Base-by-base conservation (phyloP, 306 rosid species). In the Rosa multiflora region DNA sequence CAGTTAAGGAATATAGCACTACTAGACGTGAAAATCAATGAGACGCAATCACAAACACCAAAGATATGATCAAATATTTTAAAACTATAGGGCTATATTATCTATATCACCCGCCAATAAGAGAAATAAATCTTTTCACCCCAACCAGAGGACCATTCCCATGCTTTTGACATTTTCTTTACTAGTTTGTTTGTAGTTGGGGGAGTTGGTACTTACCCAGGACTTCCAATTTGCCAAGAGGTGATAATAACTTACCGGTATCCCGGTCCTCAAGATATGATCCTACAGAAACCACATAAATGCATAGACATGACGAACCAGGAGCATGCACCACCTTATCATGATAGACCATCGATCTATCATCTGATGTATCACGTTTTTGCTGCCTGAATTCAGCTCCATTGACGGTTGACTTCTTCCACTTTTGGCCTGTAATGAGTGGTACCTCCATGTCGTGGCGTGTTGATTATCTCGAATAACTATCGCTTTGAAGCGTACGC, bases 341-440 rank as follows among this genome's bases (percentile, higher is more conserved):
- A 32, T 13, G 37, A 62, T 64, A 59, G 37, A 23, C n/a, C 23
- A 67, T 37, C 4, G 43, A 68, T 68, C 29, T 15, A 42, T 40
- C 72, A 35, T 66, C 46, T 68, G 49, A 42, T 68, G 14, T 40
- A 68, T 10, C 71, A 35, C 10, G n/a, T 40, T 40, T 42, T 42
- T 5, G 73, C 8, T 10, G 35, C 32, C 52, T 42, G 35, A 68
- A 68, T 68, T 42, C 73, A 42, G 32, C 51, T 42, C 49, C 52
- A 47, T 68, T 42, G 73, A 68, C 52, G 18, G 35, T 43, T 68
- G 73, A 42, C 73, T 37, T 66, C 12, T 66, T 66, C 23, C 21
- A 39, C 12, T 39, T 66, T 37, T 37, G 70, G 70, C 70, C 21
- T 13, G 46, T 35, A 66, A 35, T 39, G 15, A 29, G 68, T 13